These are phyloP conservation scores for Eucalyptus caleyi DNA, from an alignment of 345 rosid genomes.

Conservation along the genomic window DNA sequence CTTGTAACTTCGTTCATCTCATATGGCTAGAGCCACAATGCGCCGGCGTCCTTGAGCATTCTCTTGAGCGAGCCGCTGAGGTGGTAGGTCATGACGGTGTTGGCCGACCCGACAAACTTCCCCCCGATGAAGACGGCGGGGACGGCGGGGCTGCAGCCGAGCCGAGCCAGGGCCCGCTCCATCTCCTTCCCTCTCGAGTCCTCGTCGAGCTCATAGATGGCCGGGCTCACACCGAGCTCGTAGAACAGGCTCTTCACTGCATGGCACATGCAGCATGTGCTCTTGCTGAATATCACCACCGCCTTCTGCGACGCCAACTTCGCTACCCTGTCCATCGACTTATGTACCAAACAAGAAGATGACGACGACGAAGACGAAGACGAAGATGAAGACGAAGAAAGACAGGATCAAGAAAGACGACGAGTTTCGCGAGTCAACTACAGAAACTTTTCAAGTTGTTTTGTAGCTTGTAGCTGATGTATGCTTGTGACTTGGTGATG, in stretches of 20 bases:
- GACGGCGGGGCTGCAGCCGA: constrained; percentile 73
- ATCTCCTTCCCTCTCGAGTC: constrained; percentile 58
- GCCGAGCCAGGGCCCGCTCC: constrained; percentile 62
- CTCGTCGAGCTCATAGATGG: constrained; percentile 68
- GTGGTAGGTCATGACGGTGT: constrained; percentile 81
- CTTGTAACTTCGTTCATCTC: not conserved
- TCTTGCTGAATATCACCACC: constrained; percentile 98
- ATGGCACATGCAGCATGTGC: constrained; percentile 88
- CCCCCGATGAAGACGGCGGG: constrained; percentile 91
- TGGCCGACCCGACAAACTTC: constrained; percentile 72
- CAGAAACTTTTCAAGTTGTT: not conserved
- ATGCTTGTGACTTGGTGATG: not conserved
- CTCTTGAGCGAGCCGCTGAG: constrained; percentile 77
- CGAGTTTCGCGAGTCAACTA: not conserved
- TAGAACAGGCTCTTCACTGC: constrained; percentile 83
- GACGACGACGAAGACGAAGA: not conserved
- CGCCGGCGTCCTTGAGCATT: constrained; percentile 80
- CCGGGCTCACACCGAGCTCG: constrained; percentile 85
- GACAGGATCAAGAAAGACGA: not conserved
- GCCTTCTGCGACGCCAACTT: constrained; percentile 79
- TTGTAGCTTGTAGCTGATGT: not conserved
- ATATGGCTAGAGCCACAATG: constrained; percentile 56
- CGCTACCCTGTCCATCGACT: constrained; percentile 56
- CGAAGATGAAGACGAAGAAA: not conserved
- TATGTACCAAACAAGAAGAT: not conserved